Evolutionary conservation across 106 monocot species (phyloP).

Genomic region (Dendrobium catenatum): DNA sequence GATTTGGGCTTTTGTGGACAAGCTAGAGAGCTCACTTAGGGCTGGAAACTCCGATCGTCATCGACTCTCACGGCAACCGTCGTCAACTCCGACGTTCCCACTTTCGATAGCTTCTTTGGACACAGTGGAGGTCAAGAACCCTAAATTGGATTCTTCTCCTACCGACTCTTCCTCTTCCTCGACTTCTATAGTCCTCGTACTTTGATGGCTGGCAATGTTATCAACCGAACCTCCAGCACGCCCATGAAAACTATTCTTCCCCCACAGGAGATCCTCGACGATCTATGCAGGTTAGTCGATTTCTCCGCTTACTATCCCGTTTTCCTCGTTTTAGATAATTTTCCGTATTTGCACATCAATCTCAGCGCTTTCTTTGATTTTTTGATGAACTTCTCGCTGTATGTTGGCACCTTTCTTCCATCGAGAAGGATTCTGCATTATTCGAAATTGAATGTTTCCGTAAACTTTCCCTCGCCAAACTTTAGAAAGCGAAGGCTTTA

Average conservation of each 20-base stretch:
- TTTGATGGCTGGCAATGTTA: slow-evolving; percentile 32
- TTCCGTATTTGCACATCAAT: not conserved
- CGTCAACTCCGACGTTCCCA: too few species aligned
- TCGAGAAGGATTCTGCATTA: not conserved
- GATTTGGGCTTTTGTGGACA: too few species aligned
- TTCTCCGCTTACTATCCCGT: not conserved
- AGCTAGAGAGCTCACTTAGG: too few species aligned
- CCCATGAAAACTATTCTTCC: slow-evolving; percentile 37
- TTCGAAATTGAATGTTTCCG: not conserved
- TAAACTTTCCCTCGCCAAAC: not conserved
- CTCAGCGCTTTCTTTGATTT: not conserved
- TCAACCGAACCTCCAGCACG: slow-evolving; percentile 40
- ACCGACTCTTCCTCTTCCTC: not conserved
- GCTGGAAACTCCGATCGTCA: too few species aligned
- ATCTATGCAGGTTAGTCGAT: slow-evolving; percentile 72
- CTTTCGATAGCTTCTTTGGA: too few species aligned
- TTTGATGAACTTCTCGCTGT: not conserved
- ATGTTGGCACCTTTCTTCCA: not conserved
- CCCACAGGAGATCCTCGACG: slow-evolving; percentile 87
- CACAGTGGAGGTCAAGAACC: not conserved
- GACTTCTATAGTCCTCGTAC: not conserved
- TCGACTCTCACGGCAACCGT: too few species aligned
- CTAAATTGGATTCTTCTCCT: not conserved
- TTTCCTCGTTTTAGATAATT: not conserved
- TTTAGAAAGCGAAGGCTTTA: not conserved